Percentiles rank a stretch among this genome's conserved stretches.
Evolutionary conservation across 1,139 yeast species (phyloP).

Genomic region (Candida glucosophila): DNA sequence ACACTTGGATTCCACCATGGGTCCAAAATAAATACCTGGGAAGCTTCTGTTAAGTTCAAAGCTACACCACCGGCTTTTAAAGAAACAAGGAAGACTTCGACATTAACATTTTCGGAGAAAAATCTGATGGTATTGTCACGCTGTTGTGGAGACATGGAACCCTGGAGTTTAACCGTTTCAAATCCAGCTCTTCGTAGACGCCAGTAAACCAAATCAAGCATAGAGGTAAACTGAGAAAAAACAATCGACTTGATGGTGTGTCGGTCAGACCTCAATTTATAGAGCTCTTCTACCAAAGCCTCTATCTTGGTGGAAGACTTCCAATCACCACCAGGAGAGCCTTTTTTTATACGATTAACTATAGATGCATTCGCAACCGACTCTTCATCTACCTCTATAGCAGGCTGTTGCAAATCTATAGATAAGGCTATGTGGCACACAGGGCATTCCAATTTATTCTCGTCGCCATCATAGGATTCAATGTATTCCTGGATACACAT

Average conservation of each 20-base stretch:
- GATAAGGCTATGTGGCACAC: slow-evolving; percentile 91
- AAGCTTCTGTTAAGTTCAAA: slow-evolving; percentile 88
- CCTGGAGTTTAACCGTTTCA: slow-evolving; percentile 85
- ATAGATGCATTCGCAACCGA: slow-evolving; percentile 71
- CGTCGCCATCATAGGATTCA: slow-evolving; percentile 67
- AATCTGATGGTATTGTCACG: slow-evolving; percentile 84
- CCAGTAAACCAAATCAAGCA: slow-evolving; percentile 96
- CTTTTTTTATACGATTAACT: slow-evolving; percentile 78
- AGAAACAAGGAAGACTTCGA: slow-evolving; percentile 89
- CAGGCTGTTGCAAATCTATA: slow-evolving; percentile 82
- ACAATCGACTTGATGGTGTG: slow-evolving; percentile 93
- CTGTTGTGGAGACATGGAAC: slow-evolving; percentile 94
- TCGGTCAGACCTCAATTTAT: slow-evolving; percentile 74
- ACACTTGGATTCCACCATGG: slow-evolving; percentile 99
- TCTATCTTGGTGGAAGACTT: slow-evolving; percentile 92
- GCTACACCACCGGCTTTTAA: slow-evolving; percentile 99
- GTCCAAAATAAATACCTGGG: slow-evolving; percentile 88
- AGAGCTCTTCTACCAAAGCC: slow-evolving; percentile 88
- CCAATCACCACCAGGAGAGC: slow-evolving; percentile 69
- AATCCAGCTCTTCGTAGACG: slow-evolving; percentile 89
- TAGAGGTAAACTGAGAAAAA: slow-evolving; percentile 92
- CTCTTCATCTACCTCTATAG: slow-evolving; percentile 65
- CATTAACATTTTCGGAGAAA: slow-evolving; percentile 86
- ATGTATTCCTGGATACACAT: slow-evolving; percentile 85
- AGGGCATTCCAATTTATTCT: slow-evolving; percentile 68